A percentile compares a stretch with the other conserved stretches of the same genome.
Conservation (phyloP, 768 basidiomycete genomes). For the Rhizopogon vulgaris region DNA sequence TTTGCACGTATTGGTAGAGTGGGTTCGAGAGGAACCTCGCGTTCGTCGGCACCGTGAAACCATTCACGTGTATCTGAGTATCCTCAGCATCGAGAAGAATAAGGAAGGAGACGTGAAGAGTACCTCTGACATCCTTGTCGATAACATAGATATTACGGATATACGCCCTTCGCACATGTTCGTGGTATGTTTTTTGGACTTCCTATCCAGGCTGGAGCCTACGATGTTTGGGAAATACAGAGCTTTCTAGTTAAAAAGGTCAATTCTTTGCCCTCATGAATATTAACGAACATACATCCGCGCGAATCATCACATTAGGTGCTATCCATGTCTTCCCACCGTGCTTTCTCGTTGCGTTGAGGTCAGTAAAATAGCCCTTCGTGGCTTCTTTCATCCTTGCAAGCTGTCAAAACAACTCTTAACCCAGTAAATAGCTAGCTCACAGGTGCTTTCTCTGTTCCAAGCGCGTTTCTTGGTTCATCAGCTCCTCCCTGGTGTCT, state of each 20-base stretch:
- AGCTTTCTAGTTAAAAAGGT: conserved; percentile 57
- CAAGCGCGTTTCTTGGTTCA: conserved; percentile 66
- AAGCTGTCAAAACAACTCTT: neutral
- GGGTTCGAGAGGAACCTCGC: conserved; percentile 47
- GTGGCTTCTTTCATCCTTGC: conserved; percentile 54
- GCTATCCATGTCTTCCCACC: conserved; percentile 97
- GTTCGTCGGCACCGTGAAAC: conserved; percentile 58
- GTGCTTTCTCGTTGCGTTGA: conserved; percentile 70
- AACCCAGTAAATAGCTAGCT: conserved; percentile 8
- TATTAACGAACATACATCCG: conserved; percentile 61
- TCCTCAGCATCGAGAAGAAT: neutral
- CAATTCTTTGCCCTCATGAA: neutral
- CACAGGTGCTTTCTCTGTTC: conserved; percentile 62
- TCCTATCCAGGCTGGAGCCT: conserved; percentile 60
- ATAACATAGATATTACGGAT: conserved; percentile 77
- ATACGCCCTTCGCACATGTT: conserved; percentile 70
- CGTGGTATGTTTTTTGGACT: conserved; percentile 64
- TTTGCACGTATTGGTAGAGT: conserved; percentile 68
- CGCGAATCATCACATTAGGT: conserved; percentile 80
- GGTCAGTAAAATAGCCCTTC: conserved; percentile 86
- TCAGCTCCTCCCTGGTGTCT: conserved; percentile 57
- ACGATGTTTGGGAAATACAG: conserved; percentile 85
- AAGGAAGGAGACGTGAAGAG: conserved; percentile 8
- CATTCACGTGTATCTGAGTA: conserved; percentile 67
- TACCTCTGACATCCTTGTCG: conserved; percentile 85